Evolutionary conservation across 75 land plant genomes (phyloP), one percentile per base, ranked within the genome.

Genomic region (Selaginella tamariscina): DNA sequence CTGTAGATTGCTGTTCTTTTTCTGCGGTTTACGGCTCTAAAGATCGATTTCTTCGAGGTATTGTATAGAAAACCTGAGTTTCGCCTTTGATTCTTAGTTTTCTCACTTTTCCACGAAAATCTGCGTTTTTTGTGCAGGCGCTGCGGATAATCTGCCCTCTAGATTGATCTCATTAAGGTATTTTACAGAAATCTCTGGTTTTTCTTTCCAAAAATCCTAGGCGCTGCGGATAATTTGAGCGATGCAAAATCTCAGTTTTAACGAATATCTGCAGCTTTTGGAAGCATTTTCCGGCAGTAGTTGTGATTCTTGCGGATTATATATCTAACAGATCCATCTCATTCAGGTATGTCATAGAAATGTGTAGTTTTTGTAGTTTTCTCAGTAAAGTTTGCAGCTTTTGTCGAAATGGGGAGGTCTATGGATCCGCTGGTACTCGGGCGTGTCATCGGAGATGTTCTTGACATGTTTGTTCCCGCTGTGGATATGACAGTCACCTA

Each of bases 351-450:
- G 49, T 5, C 5, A 15, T 5, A 39, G 49, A 15, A 39, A 39
- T 39, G 5, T 39, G 5, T 39, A 39, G 49, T 15, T 39, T 15
- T 39, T 5, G 49, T 15, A 15, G 15, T 39, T 39, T 39, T 15
- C 15, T 15, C 15, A 5, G 49, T 39, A 39, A 39, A 15, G 49
- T 39, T 39, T 39, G 49, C 15, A 15, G 49, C 49, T 5, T 39
- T 39, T 5, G 49, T 5, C 15, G 27, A 1, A 9, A 84, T 84
- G 79, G 68, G 81, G 21, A 84, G 82, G 55, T 32, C 49, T 0
- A 56, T 80, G 13, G 85, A 87, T 75, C 90, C 90, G 2, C 65
- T 84, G 29, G 88, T 85, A 29, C 80, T 87, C 13, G 88, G 85
- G 0, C 68, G 85, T 24, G 91, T 87, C 32, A 81, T 87, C 2